Conservation (phyloP, 208 protist species). For the Acanthamoeba healyi region DNA sequence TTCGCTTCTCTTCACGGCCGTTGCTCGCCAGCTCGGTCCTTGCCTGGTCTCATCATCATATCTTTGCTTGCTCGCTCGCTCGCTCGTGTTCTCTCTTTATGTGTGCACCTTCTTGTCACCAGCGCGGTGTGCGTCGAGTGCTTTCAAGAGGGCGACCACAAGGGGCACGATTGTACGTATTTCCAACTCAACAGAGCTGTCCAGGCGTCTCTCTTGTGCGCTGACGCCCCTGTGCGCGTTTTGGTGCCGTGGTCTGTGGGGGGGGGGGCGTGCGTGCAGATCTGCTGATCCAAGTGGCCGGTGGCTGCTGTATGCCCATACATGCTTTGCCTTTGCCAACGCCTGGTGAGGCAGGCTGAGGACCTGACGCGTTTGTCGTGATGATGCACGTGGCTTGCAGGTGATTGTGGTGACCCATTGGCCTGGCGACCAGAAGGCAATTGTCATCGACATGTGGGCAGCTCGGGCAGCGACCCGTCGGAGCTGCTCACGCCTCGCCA, state of each 20-base stretch:
- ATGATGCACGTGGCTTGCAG: no score
- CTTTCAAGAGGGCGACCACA: conserved; percentile 57
- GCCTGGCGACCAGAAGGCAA: conserved; percentile 52
- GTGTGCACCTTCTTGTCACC: background rate
- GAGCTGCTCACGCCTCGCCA: background rate
- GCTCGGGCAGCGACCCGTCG: background rate
- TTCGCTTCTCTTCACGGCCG: no score
- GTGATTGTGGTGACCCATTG: conserved; percentile 47
- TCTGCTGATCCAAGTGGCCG: conserved; percentile 29
- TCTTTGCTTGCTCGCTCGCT: background rate
- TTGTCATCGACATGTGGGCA: background rate
- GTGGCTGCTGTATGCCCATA: conserved; percentile 36
- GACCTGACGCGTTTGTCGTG: background rate
- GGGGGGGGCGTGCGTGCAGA: no score
- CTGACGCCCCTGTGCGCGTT: background rate
- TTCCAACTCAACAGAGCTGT: background rate
- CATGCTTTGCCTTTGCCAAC: background rate
- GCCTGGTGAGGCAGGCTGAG: background rate
- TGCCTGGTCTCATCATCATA: no score
- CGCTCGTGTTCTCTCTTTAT: background rate
- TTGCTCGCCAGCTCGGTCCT: no score
- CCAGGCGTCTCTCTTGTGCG: no score
- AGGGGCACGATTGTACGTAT: conserved; percentile 25
- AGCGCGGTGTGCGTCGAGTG: conserved; percentile 38
- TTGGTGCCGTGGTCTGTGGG: no score